Conservation (phyloP, 495 filamentous ascomycete genomes). For the Penicillium canariense region DNA sequence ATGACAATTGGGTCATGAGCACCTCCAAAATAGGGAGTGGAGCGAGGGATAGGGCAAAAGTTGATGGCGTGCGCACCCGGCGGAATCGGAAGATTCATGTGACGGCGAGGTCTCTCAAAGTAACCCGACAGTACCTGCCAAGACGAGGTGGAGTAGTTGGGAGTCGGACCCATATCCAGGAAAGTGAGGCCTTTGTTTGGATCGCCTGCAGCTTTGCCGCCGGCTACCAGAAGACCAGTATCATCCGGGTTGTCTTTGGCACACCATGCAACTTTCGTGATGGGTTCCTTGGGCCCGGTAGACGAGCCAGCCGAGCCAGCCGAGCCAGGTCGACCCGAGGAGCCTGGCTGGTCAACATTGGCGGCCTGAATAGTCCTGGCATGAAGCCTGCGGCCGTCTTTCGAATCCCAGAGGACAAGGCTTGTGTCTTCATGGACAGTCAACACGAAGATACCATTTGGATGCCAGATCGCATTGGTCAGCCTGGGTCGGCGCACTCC, state of each 20-base stretch:
- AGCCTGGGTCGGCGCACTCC: conserved; percentile 65
- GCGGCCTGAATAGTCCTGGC: conserved; percentile 74
- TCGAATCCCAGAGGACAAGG: conserved; percentile 90
- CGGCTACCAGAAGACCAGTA: conserved; percentile 82
- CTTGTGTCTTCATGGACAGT: conserved; percentile 88
- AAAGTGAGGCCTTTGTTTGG: conserved; percentile 76
- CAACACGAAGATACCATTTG: conserved; percentile 85
- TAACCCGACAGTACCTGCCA: conserved; percentile 79
- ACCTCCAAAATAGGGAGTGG: conserved; percentile 80
- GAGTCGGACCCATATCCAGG: conserved; percentile 83
- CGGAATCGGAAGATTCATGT: conserved; percentile 71
- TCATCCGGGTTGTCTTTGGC: conserved; percentile 89
- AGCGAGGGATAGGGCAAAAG: conserved; percentile 77
- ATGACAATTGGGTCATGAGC: conserved; percentile 86
- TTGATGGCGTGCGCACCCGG: conserved; percentile 75
- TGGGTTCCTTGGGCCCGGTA: conserved; percentile 63
- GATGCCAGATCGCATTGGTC: conserved; percentile 86
- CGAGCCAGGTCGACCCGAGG: conserved; percentile 40
- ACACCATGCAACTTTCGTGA: conserved; percentile 82
- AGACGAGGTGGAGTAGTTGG: conserved; percentile 83
- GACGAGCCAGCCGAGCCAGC: conserved; percentile 38
- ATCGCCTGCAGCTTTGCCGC: conserved; percentile 64
- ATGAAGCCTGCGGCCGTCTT: conserved; percentile 82
- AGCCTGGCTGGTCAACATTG: conserved; percentile 63
- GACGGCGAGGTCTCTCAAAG: conserved; percentile 67